Evolutionary conservation across 495 filamentous ascomycete species (phyloP).

Genomic region (Tuber aestivum): DNA sequence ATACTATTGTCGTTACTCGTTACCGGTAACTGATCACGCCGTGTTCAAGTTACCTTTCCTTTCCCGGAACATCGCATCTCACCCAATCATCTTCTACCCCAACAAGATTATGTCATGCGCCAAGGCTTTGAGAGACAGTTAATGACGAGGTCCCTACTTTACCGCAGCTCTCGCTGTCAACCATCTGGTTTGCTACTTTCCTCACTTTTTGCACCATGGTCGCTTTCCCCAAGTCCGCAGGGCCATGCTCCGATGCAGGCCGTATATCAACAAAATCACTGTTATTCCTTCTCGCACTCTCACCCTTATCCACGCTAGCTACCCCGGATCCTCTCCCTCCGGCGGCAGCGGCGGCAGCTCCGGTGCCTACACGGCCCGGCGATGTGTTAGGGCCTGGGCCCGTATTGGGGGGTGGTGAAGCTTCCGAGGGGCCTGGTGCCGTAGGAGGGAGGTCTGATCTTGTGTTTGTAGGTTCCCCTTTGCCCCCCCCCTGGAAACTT

Average conservation of each 20-base stretch:
- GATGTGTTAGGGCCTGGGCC: slow-evolving; percentile 30
- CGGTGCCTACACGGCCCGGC: slow-evolving; percentile 11
- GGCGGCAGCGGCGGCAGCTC: slow-evolving; percentile 19
- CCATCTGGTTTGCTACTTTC: slow-evolving; percentile 4
- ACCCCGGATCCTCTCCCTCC: slow-evolving; percentile 24
- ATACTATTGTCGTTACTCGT: background rate
- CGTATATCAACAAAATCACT: slow-evolving; percentile 57
- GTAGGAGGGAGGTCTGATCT: slow-evolving; percentile 42
- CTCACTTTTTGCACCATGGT: slow-evolving; percentile 19
- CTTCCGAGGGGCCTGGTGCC: slow-evolving; percentile 3
- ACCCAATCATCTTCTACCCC: background rate
- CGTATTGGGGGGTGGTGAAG: slow-evolving; percentile 21
- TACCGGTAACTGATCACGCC: too few relatives aligned
- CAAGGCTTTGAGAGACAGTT: slow-evolving; percentile 12
- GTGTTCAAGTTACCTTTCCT: too few relatives aligned
- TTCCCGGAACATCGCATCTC: background rate
- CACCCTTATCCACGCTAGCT: slow-evolving; percentile 43
- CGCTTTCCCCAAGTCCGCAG: slow-evolving; percentile 11
- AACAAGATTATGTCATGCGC: slow-evolving; percentile 30
- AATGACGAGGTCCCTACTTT: slow-evolving; percentile 31
- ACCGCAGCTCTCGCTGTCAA: slow-evolving; percentile 8
- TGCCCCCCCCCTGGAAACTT: slow-evolving; percentile 18
- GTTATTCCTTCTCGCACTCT: slow-evolving; percentile 58
- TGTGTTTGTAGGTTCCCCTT: slow-evolving; percentile 47
- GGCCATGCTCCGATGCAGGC: slow-evolving; percentile 46